Evolutionary conservation across 2,329 filamentous ascomycete species (phyloP).

Genomic region (Endoconidiophora laricicola): DNA sequence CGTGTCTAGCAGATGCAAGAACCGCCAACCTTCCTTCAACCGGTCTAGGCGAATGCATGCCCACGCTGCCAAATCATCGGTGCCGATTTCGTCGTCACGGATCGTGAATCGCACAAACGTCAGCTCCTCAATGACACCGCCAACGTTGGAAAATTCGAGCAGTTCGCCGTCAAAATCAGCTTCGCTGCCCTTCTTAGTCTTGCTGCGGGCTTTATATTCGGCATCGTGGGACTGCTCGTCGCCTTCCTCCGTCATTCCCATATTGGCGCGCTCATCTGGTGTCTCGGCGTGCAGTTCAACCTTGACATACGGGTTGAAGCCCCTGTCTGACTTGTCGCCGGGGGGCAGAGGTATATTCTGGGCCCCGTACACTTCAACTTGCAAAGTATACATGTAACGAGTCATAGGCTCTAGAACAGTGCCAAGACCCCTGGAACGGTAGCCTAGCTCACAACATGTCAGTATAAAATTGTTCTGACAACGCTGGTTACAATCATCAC

Average conservation of each 20-base stretch:
- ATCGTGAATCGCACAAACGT: slow-evolving; percentile 71
- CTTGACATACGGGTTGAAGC: slow-evolving; percentile 68
- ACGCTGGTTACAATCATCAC: slow-evolving; percentile 1
- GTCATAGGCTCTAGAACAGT: slow-evolving; percentile 17
- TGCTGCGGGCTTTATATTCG: slow-evolving; percentile 42
- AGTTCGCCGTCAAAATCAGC: slow-evolving; percentile 45
- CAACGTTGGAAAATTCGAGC: slow-evolving; percentile 38
- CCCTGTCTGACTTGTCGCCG: slow-evolving; percentile 30
- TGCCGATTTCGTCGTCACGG: slow-evolving; percentile 67
- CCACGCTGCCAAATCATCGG: slow-evolving; percentile 73
- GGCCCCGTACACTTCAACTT: slow-evolving; percentile 57
- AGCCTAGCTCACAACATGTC: slow-evolving; percentile 16
- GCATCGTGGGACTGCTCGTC: slow-evolving; percentile 22
- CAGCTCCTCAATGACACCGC: slow-evolving; percentile 47
- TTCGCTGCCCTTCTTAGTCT: slow-evolving; percentile 38
- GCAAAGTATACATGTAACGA: slow-evolving; percentile 48
- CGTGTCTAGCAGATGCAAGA: slow-evolving; percentile 59
- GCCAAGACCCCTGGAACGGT: slow-evolving; percentile 17
- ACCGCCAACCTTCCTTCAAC: slow-evolving; percentile 55
- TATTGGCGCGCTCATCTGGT: slow-evolving; percentile 27
- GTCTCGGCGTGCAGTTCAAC: slow-evolving; percentile 69
- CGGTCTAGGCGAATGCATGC: slow-evolving; percentile 74
- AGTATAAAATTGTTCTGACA: neutral
- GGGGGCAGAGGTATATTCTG: slow-evolving; percentile 56
- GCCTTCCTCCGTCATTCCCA: slow-evolving; percentile 23